Conservation (phyloP, 2,329 filamentous ascomycete species). For the Paradendryphiella salina region DNA sequence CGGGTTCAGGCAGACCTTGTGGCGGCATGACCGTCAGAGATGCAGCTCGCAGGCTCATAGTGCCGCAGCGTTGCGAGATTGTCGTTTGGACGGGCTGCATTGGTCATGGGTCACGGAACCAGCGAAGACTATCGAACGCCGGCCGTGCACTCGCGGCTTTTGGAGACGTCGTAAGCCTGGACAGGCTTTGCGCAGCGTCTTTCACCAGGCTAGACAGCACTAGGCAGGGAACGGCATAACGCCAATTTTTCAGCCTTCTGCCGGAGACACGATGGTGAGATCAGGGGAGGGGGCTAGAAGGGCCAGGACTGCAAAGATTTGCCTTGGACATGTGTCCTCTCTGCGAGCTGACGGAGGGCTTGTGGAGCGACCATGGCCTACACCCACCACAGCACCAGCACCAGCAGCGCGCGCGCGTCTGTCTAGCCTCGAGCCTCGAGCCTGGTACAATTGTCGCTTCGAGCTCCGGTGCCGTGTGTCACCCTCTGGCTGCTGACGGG, state of each 20-base stretch:
- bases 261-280: slow-evolving; percentile 17
- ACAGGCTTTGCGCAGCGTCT: slow-evolving; percentile 18
- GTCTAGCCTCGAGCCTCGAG: slow-evolving; percentile 26
- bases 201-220: slow-evolving; percentile 14
- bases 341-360: slow-evolving; percentile 29
- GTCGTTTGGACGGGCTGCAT: slow-evolving; percentile 34
- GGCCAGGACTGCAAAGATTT: no score
- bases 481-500: slow-evolving; percentile 21
- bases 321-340: slow-evolving; percentile 21
- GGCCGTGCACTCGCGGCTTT: slow-evolving; percentile 35
- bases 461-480: slow-evolving; percentile 34
- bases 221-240: slow-evolving; percentile 25
- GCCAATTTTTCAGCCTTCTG: slow-evolving; percentile 30
- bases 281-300: slow-evolving; percentile 7
- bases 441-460: slow-evolving; percentile 38
- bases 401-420: neutral
- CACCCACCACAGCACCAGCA: slow-evolving; percentile 18
- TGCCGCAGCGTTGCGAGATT: slow-evolving; percentile 42
- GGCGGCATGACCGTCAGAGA: slow-evolving; percentile 39
- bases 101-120: slow-evolving; percentile 40
- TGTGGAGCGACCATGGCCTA: slow-evolving; percentile 12
- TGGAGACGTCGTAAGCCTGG: slow-evolving; percentile 43
- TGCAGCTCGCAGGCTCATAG: slow-evolving; percentile 22
- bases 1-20: slow-evolving; percentile 31
- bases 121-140: slow-evolving; percentile 44